Conservation (phyloP, 768 basidiomycete species). For the Collybia sp. region DNA sequence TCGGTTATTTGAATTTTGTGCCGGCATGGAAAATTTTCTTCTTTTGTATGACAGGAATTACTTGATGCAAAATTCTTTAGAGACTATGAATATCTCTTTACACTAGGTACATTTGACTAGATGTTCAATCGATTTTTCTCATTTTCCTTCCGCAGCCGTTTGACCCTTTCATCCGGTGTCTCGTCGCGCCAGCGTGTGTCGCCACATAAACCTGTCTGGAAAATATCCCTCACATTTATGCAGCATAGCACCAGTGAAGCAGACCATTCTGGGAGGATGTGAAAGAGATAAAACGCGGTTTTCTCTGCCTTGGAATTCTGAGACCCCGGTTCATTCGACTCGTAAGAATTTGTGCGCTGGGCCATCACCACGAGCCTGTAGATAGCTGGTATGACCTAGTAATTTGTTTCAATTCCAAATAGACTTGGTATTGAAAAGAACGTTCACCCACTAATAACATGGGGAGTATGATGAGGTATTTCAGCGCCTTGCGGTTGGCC, state of each 20-base stretch:
- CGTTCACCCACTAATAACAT: conserved; percentile 16
- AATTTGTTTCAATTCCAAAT: neutral
- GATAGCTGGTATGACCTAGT: conserved; percentile 18
- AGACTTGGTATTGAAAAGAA: neutral
- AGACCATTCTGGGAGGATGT: conserved; percentile 28
- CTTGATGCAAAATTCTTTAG: too few species aligned
- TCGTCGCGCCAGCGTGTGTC: conserved; percentile 17
- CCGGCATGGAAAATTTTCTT: too few species aligned
- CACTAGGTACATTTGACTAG: too few species aligned
- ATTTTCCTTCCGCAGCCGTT: conserved; percentile 10
- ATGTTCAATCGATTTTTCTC: conserved; percentile 9
- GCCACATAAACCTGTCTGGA: conserved; percentile 19
- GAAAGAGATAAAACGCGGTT: conserved; percentile 25
- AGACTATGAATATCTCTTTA: too few species aligned
- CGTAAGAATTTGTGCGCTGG: conserved; percentile 17
- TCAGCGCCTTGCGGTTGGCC: conserved; percentile 13
- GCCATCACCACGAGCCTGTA: conserved; percentile 28
- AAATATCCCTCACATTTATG: conserved; percentile 21
- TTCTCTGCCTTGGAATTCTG: conserved; percentile 21
- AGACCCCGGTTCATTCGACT: conserved; percentile 16
- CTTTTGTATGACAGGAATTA: too few species aligned
- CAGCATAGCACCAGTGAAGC: conserved; percentile 13
- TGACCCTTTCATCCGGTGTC: conserved; percentile 15
- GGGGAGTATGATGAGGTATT: conserved; percentile 12
- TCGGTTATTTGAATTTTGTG: too few species aligned